Percentiles rank a stretch among this genome's conserved stretches.
These are phyloP conservation scores for Pythium monospermum DNA, from an alignment of 352 stramenopile genomes.

Conservation along the genomic window DNA sequence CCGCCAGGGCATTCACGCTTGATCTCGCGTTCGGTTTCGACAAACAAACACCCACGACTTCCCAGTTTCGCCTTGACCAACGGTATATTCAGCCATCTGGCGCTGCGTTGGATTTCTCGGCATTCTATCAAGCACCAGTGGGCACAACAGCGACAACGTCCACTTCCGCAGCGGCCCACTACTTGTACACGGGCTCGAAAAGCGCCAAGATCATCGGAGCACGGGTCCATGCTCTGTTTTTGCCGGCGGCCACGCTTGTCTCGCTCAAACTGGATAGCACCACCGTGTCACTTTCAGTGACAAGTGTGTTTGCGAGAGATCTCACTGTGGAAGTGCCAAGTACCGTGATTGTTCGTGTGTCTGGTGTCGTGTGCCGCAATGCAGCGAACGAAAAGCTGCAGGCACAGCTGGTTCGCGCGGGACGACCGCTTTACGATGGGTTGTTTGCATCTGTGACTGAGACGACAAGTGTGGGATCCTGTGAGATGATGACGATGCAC, in stretches of 20 bases:
- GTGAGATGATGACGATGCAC: constrained; percentile 44
- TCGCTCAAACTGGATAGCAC: constrained; percentile 15
- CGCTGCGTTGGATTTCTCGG: constrained; percentile 39
- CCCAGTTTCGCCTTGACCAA: constrained; percentile 35
- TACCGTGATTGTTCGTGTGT: constrained; percentile 38
- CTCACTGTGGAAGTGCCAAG: constrained; percentile 26
- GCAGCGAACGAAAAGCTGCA: constrained; percentile 32
- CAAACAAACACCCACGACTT: constrained; percentile 1
- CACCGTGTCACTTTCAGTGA: background rate
- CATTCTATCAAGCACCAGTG: constrained; percentile 23
- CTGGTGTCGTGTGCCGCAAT: constrained; percentile 41
- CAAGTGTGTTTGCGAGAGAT: constrained; percentile 26
- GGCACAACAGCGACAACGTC: constrained; percentile 2
- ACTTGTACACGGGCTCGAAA: constrained; percentile 35
- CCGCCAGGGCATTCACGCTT: constrained; percentile 40
- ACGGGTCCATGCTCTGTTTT: constrained; percentile 27
- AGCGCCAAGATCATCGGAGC: constrained; percentile 41
- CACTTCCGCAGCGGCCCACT: constrained; percentile 22
- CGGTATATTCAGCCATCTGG: constrained; percentile 42
- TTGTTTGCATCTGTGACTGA: constrained; percentile 32
- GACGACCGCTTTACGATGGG: constrained; percentile 31
- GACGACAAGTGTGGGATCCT: constrained; percentile 18
- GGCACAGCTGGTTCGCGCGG: constrained; percentile 26
- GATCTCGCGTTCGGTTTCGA: constrained; percentile 38
- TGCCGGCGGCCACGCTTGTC: constrained; percentile 28